Evolutionary conservation across 805 yeast genomes (phyloP).

Genomic region (Candida piceae): DNA sequence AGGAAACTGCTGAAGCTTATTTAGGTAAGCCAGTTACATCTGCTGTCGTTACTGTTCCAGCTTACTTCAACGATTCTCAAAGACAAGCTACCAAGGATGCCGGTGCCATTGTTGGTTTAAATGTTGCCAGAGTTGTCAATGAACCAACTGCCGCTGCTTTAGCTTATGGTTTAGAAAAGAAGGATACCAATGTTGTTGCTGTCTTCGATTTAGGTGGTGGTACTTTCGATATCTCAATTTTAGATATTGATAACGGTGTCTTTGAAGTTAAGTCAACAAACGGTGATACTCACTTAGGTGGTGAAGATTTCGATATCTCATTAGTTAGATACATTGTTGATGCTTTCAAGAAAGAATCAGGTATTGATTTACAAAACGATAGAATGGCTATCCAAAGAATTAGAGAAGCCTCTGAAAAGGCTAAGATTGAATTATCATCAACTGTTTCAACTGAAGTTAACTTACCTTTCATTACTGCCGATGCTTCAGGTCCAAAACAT

Average conservation of each 20-base stretch:
- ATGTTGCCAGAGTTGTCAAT: slow-evolving; percentile 83
- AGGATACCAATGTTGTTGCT: slow-evolving; percentile 60
- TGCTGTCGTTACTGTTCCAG: slow-evolving; percentile 90
- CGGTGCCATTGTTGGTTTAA: slow-evolving; percentile 93
- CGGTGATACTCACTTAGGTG: slow-evolving; percentile 93
- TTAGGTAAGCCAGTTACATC: slow-evolving; percentile 81
- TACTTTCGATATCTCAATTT: slow-evolving; percentile 94
- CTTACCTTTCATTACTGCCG: slow-evolving; percentile 62
- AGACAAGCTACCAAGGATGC: slow-evolving; percentile 96
- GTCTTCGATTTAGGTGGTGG: slow-evolving; percentile 99
- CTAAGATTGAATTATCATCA: slow-evolving; percentile 71
- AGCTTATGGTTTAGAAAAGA: slow-evolving; percentile 89
- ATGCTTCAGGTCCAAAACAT: slow-evolving; percentile 48
- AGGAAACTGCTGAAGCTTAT: slow-evolving; percentile 94
- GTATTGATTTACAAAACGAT: slow-evolving; percentile 48
- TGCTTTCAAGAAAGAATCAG: slow-evolving; percentile 48
- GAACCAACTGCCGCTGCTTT: slow-evolving; percentile 93
- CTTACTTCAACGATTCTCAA: slow-evolving; percentile 87
- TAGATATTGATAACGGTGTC: slow-evolving; percentile 96
- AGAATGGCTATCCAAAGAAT: slow-evolving; percentile 66
- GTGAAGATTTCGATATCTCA: slow-evolving; percentile 87
- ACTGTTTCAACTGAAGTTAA: slow-evolving; percentile 56
- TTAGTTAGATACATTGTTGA: slow-evolving; percentile 71
- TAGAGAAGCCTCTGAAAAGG: slow-evolving; percentile 73
- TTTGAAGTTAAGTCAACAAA: slow-evolving; percentile 96